Evolutionary conservation across 106 monocot genomes (phyloP).

Genomic region (Iris macrosiphon): DNA sequence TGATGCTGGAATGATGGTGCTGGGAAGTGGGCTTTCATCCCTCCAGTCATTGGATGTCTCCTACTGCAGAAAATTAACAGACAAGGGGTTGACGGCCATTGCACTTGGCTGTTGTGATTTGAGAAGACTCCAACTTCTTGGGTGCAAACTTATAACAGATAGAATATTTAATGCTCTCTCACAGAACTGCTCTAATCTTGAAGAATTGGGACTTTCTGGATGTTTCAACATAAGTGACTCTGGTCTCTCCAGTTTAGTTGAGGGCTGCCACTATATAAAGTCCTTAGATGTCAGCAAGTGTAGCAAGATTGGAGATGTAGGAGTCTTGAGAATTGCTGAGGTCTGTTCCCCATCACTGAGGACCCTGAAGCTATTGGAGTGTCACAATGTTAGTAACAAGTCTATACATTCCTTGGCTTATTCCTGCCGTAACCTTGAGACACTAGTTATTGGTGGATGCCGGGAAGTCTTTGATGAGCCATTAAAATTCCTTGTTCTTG

Average conservation of each 20-base stretch:
- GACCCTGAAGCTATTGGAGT: conserved; percentile 60
- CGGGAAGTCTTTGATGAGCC: conserved; percentile 55
- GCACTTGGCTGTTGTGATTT: conserved; percentile 44
- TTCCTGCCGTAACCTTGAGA: conserved; percentile 65
- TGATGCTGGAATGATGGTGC: conserved; percentile 58
- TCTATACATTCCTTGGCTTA: conserved; percentile 51
- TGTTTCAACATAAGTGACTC: conserved; percentile 66
- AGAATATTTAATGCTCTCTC: conserved; percentile 45
- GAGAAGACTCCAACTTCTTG: conserved; percentile 32
- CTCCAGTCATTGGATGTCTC: conserved; percentile 76
- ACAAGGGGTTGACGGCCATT: conserved; percentile 61
- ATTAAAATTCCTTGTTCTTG: conserved; percentile 29
- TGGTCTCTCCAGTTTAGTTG: conserved; percentile 48
- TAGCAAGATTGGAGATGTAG: conserved; percentile 57
- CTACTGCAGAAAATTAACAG: conserved; percentile 68
- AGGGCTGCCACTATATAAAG: conserved; percentile 62
- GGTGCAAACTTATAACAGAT: conserved; percentile 65
- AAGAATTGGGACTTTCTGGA: conserved; percentile 55
- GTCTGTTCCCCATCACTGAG: conserved; percentile 47
- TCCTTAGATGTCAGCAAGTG: conserved; percentile 79
- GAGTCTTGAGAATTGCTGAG: conserved; percentile 46
- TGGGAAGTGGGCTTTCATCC: conserved; percentile 40
- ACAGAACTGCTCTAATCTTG: conserved; percentile 42
- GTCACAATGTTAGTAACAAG: conserved; percentile 39
- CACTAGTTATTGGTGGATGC: conserved; percentile 71